Evolutionary conservation across 208 protist genomes (phyloP), one percentile per base, ranked within the genome.

Genomic region (Acanthamoeba castellanii): DNA sequence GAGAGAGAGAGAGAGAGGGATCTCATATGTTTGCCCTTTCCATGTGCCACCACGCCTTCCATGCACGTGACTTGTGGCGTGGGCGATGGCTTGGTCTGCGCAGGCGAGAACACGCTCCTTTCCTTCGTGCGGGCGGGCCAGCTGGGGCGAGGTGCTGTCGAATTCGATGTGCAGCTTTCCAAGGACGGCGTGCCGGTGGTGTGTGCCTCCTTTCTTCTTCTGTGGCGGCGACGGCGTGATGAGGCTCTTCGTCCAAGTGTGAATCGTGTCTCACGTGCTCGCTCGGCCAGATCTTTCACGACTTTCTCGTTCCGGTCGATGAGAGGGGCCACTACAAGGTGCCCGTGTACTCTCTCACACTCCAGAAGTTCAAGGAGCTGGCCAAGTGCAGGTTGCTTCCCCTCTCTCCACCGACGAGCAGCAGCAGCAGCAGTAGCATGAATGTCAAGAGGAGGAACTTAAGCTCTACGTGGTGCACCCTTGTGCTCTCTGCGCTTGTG

Each of bases 71-170:
- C 37, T 42, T 42, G 37, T 42, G 37, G 37, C 37, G 37, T 42
- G 37, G 37, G 37, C 3, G 37, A 3, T 1, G 37, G 37, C 37
- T 3, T 42, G 37, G 37, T 42, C 37, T 42, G 37, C 50, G 14
- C 68, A 93, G 61, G 89, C 82, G 89, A 93, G n/a, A 93, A 93
- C 42, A 93, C 89, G 14, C 32, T 93, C 14, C 68, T 93, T 25
- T 81, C 61, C 18, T 93, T 93, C 37, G 89, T 93, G n/a, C 13
- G 18, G 8, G 89, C 89, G 11, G 27, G 34, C 27, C 61, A 93
- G 34, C 47, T 81, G 34, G 89, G 89, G 20, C 20, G 61, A 11
- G 89, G 82, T 14, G 27, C 55, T 22, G 42, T 93, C 47, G 89
- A 93, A 57, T 93, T 93, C 45, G 89, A 93, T 78, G 89, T 93